Evolutionary conservation across 2,329 filamentous ascomycete genomes (phyloP).

Genomic region (Didymella pomorum): DNA sequence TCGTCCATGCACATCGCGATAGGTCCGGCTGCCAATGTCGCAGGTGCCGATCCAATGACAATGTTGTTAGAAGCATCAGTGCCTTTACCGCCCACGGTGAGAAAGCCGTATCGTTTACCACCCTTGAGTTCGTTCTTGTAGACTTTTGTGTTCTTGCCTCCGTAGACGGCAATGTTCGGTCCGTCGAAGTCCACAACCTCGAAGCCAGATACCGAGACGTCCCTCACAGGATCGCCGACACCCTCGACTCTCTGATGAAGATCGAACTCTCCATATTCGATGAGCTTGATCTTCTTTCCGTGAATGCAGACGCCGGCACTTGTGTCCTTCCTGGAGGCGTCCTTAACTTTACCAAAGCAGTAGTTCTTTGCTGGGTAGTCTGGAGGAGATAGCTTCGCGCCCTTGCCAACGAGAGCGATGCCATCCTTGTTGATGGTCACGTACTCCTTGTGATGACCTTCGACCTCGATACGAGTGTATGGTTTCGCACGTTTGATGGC

Average conservation of each 20-base stretch:
- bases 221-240: conserved; percentile 15
- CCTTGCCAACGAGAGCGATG: neutral
- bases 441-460: neutral
- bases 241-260: neutral
- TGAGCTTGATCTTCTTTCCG: neutral
- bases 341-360: neutral
- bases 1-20: conserved; percentile 30
- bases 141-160: conserved; percentile 19
- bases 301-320: neutral
- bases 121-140: conserved; percentile 22
- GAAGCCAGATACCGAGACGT: conserved; percentile 23
- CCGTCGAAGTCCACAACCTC: conserved; percentile 20
- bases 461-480: neutral
- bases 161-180: conserved; percentile 22
- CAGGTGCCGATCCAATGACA: conserved; percentile 4
- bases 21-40: neutral
- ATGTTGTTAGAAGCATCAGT: conserved; percentile 17
- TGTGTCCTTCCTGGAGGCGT: neutral
- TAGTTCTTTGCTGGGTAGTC: neutral
- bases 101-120: conserved; percentile 22
- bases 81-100: conserved; percentile 21
- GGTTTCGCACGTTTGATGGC: neutral
- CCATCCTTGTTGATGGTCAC: neutral
- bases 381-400: neutral
- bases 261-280: neutral